Base-by-base conservation (phyloP, 192 early-diverging fungal species). In the Podila verticillata region DNA sequence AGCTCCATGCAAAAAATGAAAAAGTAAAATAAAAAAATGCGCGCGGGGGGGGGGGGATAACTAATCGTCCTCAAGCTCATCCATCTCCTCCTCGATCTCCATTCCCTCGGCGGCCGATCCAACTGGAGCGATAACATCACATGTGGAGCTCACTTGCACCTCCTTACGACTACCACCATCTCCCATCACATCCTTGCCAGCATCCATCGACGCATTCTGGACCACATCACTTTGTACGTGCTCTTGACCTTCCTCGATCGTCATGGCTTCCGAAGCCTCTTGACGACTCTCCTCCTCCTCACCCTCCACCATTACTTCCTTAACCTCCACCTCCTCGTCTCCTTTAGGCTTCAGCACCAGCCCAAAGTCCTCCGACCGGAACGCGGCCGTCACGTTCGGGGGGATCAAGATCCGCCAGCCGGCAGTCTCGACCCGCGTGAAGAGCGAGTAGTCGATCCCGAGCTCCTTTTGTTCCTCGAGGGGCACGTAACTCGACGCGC, bases 351-450 rank as follows among this genome's bases (percentile, higher is more conserved):
- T 80, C 13, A 80, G 35, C 77, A 80, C 64, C 70, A 80, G 12
- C 32, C 77, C 77, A 68, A 80, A 80, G 24, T 80, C 77, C 47
- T 80, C 77, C 2, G 77, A 80, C 20, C 61, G 65, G 61, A 80
- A 80, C 0, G 77, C 68, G 0, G 77, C 77, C 13, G 63, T 56
- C 2, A 80, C 77, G 44, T 72, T 80, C 0, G 77, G 77, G 15
- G 77, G 77, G 57, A 80, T 80, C 70, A 80, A 72, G 54, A 80
- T 80, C 30, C 77, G 66, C 77, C 77, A 80, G 0, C 77, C 70
- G 0, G 77, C 77, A 0, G 77, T 80, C 35, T 80, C 77, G 15
- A 80, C 77, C 19, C 77, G 48, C 5, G 77, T 80, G 51, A 80
- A 80, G 15, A 67, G 26, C 0, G 77, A 80, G 39, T 80, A 80